Percentiles rank a stretch among this genome's conserved stretches.
Evolutionary conservation across 1,139 yeast genomes (phyloP).

Genomic region (Yamadazyma trypodendri): DNA sequence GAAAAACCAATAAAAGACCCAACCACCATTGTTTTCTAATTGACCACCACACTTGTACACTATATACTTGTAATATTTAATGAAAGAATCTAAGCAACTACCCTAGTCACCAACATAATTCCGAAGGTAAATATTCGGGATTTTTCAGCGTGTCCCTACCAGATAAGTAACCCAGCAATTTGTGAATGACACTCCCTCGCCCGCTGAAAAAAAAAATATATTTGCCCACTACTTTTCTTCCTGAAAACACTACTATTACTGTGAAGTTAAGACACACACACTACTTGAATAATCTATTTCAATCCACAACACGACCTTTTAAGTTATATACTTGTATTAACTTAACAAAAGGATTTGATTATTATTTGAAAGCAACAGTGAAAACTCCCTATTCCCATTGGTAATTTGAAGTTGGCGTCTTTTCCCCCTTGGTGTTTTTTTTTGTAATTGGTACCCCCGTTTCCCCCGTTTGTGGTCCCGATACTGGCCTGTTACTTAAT

Average conservation of each 20-base stretch:
- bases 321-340: neutral
- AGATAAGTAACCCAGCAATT: neutral
- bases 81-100: neutral
- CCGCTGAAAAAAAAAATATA: constrained; percentile 3
- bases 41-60: no score
- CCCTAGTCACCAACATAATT: no score
- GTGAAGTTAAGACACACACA: constrained; percentile 1
- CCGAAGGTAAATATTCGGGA: no score
- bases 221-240: constrained; percentile 5
- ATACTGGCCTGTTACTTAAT: neutral
- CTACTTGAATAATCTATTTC: neutral
- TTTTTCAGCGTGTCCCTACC: constrained; percentile 1
- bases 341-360: no score
- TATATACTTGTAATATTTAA: no score
- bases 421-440: constrained; percentile 1
- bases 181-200: constrained; percentile 4
- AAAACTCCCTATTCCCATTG: neutral
- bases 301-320: constrained; percentile 6
- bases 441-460: constrained; percentile 1
- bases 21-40: no score
- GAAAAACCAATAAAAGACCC: neutral
- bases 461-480: neutral
- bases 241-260: constrained; percentile 1
- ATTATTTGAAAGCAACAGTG: no score
- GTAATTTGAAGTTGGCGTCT: neutral